Percentiles rank a stretch among this genome's conserved stretches.
Conservation (phyloP, 495 filamentous ascomycete genomes). For the Aspergillus haitiensis region DNA sequence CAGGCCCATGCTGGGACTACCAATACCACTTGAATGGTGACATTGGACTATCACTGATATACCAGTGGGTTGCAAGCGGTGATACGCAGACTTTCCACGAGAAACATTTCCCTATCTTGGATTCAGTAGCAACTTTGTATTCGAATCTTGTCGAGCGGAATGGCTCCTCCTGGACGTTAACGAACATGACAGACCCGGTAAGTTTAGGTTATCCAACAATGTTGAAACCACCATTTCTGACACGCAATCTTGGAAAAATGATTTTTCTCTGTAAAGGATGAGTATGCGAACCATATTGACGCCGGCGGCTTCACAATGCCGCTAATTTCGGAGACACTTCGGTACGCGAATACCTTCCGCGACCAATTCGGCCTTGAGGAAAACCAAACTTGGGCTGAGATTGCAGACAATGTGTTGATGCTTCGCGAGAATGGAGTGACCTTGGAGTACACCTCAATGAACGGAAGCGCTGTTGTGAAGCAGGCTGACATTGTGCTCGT, state of each 20-base stretch:
- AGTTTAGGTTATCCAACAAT: conserved; percentile 11
- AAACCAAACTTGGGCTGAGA: conserved; percentile 53
- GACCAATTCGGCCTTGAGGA: conserved; percentile 52
- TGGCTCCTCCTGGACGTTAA: conserved; percentile 49
- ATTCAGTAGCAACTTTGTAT: conserved; percentile 59
- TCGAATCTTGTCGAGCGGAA: conserved; percentile 56
- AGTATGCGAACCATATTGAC: conserved; percentile 70
- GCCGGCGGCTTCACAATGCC: conserved; percentile 75
- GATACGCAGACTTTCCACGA: conserved; percentile 55
- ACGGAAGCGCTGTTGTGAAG: conserved; percentile 61
- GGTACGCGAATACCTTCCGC: conserved; percentile 57
- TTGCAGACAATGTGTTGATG: conserved; percentile 54
- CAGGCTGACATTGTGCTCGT: conserved; percentile 65
- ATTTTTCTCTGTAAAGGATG: conserved; percentile 46
- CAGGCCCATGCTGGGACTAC: conserved; percentile 65
- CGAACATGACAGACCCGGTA: conserved; percentile 78
- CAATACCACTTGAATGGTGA: conserved; percentile 68
- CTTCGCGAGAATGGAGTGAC: conserved; percentile 62
- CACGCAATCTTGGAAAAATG: no score
- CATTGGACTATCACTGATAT: conserved; percentile 62
- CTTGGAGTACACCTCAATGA: conserved; percentile 69
- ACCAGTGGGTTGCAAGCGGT: conserved; percentile 62
- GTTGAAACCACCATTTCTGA: not conserved
- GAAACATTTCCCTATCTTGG: conserved; percentile 57
- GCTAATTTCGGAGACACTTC: conserved; percentile 58